These are phyloP conservation scores for Polyplosphaeria fusca DNA, from an alignment of 495 filamentous ascomycete species.

Conservation along the genomic window DNA sequence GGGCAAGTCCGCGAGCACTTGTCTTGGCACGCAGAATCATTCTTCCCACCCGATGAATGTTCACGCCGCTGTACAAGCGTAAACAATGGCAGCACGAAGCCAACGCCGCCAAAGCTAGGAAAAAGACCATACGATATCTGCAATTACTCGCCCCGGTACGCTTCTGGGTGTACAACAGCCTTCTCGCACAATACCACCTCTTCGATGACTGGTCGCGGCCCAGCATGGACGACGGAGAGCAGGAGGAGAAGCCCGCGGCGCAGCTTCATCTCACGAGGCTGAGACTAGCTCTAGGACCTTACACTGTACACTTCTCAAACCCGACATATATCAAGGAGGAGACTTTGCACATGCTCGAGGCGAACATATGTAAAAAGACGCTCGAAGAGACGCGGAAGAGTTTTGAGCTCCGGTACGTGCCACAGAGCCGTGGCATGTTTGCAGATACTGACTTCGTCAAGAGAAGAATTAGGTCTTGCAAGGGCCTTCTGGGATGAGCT, in stretches of 20 bases:
- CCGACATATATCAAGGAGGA: conserved; percentile 37
- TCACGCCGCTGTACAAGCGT: too few relatives aligned
- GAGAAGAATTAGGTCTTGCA: conserved; percentile 35
- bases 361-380: conserved; percentile 35
- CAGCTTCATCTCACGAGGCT: conserved; percentile 32
- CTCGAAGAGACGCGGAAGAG: conserved; percentile 32
- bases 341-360: conserved; percentile 39
- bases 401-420: conserved; percentile 25
- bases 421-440: not conserved
- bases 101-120: too few relatives aligned
- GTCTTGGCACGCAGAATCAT: too few relatives aligned
- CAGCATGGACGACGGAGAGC: not conserved
- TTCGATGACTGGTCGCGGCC: too few relatives aligned
- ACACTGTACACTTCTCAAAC: conserved; percentile 39
- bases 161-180: too few relatives aligned
- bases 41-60: too few relatives aligned
- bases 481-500: conserved; percentile 39
- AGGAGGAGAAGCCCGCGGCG: not conserved
- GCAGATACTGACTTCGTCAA: not conserved
- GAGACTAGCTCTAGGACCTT: conserved; percentile 37
- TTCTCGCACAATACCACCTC: too few relatives aligned
- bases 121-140: too few relatives aligned
- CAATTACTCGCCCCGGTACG: too few relatives aligned
- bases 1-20: not conserved
- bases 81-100: too few relatives aligned